Base-by-base conservation (phyloP, 1,284 basidiomycete species). In the Malassezia psittaci region DNA sequence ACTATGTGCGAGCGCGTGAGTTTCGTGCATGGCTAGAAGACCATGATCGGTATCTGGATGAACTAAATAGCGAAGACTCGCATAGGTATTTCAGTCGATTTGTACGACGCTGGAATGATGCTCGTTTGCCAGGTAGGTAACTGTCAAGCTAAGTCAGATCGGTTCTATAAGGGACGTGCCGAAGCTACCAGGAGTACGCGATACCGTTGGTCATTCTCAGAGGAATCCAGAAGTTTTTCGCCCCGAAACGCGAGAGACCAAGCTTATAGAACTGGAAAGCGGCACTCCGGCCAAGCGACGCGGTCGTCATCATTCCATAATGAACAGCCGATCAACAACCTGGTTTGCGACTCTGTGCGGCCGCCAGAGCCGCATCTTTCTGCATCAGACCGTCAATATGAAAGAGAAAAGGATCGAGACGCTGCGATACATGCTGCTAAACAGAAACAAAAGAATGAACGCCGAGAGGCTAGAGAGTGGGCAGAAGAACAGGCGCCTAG, bases 11-110 rank as follows among this genome's bases (percentile, higher is more conserved):
- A 18, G 43, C 59, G 6, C 32, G 46, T 35, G 62, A 66, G 46
- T 67, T 69, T 55, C 67, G 65, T 29, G 52, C 55, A 8, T 67
- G 65, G 65, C 59, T 69, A 3, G 40, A 55, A n/a, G 35, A 41
- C 12, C 61, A 56, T 32, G 34, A 43, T 3, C 51, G 53, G 19
- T 66, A 64, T 35, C 48, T 67, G 10, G 67, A 69, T 50, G 65
- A 67, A 49, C 53, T 69, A 11, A 46, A 58, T 8, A 37, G 51
- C 16, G 45, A 49, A 29, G 62, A 64, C 6, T 61, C 67, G 21
- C 49, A 65, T 5, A 47, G 57, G 7, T 57, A 63, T 43, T 69
- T 69, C 51, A 57, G 52, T 33, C 58, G 56, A 32, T 69, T 69
- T 35, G 50, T 55, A 3, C 51, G 52, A 5, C 35, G 54, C 5